A percentile compares a stretch with the other conserved stretches of the same genome.
Conservation (phyloP, 83 land plant species). For the Thuja plicata region DNA sequence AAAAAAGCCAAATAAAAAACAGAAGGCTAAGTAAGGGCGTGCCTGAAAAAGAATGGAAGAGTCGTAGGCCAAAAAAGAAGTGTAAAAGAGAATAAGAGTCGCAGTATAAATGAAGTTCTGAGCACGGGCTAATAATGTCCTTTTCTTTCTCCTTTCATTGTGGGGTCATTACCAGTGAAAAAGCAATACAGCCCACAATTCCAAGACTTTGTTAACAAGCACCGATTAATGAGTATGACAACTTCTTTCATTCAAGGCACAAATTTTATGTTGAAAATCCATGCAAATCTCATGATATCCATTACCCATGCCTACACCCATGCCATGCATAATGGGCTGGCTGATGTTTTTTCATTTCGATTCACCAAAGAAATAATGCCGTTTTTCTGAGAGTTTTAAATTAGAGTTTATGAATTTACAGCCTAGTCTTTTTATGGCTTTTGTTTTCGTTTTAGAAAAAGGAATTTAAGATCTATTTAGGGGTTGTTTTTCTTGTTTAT, state of each 20-base stretch:
- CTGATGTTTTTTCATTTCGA: background rate
- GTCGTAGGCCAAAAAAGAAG: no score
- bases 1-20: no score
- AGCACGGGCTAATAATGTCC: background rate
- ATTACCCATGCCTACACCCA: constrained; percentile 1
- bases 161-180: background rate
- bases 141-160: background rate
- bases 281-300: constrained; percentile 6
- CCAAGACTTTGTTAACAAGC: background rate
- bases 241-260: background rate
- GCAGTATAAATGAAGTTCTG: background rate
- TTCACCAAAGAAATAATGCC: background rate
- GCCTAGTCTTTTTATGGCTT: background rate
- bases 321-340: background rate
- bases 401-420: background rate
- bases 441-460: background rate
- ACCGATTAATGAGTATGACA: constrained; percentile 1
- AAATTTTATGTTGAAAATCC: background rate
- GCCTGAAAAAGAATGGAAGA: no score
- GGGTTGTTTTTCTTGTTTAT: no score
- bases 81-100: background rate
- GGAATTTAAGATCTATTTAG: background rate
- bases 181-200: background rate
- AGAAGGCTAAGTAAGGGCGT: no score
- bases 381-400: background rate